Conservation (phyloP, 2,329 filamentous ascomycete species). For the Aspergillus fischeri region DNA sequence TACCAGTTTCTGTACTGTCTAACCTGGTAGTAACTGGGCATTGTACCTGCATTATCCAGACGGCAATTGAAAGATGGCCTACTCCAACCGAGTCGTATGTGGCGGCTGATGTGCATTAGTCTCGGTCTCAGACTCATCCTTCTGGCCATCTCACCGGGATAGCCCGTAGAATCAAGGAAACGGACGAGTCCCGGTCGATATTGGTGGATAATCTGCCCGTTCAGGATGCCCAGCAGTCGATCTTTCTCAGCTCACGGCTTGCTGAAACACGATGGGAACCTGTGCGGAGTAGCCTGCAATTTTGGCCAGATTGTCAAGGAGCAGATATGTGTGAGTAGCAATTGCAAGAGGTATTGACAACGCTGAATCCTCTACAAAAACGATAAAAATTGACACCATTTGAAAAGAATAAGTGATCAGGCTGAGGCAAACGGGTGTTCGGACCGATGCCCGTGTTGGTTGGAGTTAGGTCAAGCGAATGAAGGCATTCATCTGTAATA, state of each 20-base stretch:
- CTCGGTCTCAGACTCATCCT: background rate
- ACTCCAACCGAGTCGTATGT: background rate
- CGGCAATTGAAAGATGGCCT: no score
- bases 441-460: background rate
- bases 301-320: no score
- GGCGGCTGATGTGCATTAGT: background rate
- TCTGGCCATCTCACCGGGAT: no score
- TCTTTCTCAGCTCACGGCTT: no score
- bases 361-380: background rate
- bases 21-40: no score
- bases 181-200: no score
- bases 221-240: no score
- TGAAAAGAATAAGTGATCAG: no score
- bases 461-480: background rate
- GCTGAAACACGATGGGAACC: no score
- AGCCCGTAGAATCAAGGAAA: background rate
- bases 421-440: background rate
- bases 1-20: background rate
- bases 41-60: background rate
- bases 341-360: no score
- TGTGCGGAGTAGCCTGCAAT: background rate
- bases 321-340: no score
- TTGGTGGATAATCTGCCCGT: no score
- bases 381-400: background rate
- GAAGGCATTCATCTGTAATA: background rate